A percentile compares a stretch with the other conserved stretches of the same genome.
Conservation (phyloP, 768 basidiomycete genomes). For the Neoboletus magnificus region DNA sequence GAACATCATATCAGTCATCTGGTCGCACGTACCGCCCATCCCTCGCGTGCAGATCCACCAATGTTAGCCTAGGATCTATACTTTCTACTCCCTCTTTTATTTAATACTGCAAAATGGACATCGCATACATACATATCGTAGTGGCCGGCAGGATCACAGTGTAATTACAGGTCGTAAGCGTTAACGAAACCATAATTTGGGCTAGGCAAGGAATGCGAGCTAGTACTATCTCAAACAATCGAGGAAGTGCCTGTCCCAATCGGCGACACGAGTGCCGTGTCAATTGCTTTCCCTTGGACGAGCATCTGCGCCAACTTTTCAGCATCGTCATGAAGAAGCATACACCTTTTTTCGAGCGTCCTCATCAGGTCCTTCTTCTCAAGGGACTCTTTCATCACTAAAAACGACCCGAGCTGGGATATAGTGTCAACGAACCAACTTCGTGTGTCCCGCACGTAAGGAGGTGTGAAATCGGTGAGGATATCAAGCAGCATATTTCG, state of each 20-base stretch:
- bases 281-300: neutral
- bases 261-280: neutral
- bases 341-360: neutral
- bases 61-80: no score
- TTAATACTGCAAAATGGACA: no score
- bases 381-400: neutral
- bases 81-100: no score
- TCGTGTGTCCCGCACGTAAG: constrained; percentile 2
- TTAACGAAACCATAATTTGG: neutral
- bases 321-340: neutral
- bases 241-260: neutral
- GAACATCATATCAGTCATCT: neutral
- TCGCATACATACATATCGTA: neutral
- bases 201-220: neutral
- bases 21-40: no score
- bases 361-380: neutral
- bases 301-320: neutral
- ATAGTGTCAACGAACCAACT: neutral
- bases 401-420: neutral
- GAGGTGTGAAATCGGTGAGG: neutral
- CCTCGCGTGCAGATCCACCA: no score
- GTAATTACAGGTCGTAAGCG: neutral
- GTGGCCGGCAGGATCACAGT: neutral
- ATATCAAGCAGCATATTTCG: neutral
- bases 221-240: neutral